Evolutionary conservation across 345 rosid species (phyloP).

Genomic region (Eucalyptus sp.): DNA sequence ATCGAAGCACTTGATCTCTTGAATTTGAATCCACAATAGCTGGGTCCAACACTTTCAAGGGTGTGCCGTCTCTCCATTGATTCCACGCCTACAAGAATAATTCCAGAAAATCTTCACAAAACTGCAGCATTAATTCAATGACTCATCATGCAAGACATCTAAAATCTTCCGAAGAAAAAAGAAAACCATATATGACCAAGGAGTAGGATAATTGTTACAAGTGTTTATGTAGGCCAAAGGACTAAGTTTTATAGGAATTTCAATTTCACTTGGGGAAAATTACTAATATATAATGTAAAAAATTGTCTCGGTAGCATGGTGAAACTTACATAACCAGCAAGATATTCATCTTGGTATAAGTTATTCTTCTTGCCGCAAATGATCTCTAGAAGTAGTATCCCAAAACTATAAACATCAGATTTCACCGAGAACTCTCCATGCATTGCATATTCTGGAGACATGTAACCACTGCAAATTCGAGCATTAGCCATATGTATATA

Average conservation of each 20-base stretch:
- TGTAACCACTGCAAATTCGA: not conserved
- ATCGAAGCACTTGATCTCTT: conserved; percentile 5
- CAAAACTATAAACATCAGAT: not conserved
- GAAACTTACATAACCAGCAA: no score
- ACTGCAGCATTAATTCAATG: not conserved
- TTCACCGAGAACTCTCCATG: not conserved
- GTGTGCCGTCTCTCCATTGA: conserved; percentile 4
- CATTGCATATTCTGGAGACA: not conserved
- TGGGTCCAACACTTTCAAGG: conserved; percentile 1
- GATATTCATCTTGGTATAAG: not conserved
- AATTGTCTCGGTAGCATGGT: no score
- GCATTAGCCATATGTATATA: not conserved
- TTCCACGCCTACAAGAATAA: conserved; percentile 14
- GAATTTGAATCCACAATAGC: not conserved
- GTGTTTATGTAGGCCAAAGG: no score
- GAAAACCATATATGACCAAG: not conserved
- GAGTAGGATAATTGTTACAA: not conserved
- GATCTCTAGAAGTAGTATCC: not conserved
- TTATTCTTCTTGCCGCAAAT: not conserved
- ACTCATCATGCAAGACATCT: not conserved
- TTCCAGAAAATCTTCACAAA: not conserved
- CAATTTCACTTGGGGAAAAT: no score
- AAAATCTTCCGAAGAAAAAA: not conserved
- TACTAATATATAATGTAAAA: no score
- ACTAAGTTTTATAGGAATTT: no score